phyloP scores from a whole-genome alignment of 192 early-diverging fungal species.

The Linnemannia hyalina region DNA sequence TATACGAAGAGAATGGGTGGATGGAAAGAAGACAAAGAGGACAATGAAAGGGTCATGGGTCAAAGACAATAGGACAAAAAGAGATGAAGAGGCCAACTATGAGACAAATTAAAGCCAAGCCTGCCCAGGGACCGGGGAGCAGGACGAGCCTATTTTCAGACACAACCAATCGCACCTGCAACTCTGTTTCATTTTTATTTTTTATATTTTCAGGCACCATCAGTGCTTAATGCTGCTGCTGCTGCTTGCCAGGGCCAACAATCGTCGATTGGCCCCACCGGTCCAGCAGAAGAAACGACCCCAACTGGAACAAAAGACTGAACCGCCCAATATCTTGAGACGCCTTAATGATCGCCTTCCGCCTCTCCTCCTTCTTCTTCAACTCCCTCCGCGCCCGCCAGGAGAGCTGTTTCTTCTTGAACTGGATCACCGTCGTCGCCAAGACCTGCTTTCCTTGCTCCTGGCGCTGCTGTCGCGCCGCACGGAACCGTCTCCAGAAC shows the following conservation, averaged over 20 bases:
- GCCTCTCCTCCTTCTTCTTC: conserved; percentile 24
- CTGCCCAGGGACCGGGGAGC: no score
- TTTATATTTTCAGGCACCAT: background rate
- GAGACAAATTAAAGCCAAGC: no score
- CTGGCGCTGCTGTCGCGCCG: background rate
- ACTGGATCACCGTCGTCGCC: background rate
- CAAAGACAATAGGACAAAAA: background rate
- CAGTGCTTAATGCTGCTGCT: background rate
- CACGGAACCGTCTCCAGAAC: conserved; percentile 14
- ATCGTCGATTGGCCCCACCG: conserved; percentile 29
- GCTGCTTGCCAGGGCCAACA: conserved; percentile 8
- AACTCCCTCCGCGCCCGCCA: conserved; percentile 15
- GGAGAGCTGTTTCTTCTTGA: conserved; percentile 24
- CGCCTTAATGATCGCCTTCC: conserved; percentile 21
- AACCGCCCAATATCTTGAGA: conserved; percentile 53
- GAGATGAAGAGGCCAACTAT: no score
- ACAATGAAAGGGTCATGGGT: background rate
- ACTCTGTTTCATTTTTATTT: background rate
- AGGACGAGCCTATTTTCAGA: background rate
- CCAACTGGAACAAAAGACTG: conserved; percentile 34
- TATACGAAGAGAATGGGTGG: no score
- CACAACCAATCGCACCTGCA: background rate
- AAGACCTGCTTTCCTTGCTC: conserved; percentile 7
- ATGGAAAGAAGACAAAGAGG: background rate
- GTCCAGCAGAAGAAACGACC: conserved; percentile 16